A percentile compares a stretch with the other conserved stretches of the same genome.
phyloP scores from a whole-genome alignment of 306 rosid genomes.

The Dryas octopetala region DNA sequence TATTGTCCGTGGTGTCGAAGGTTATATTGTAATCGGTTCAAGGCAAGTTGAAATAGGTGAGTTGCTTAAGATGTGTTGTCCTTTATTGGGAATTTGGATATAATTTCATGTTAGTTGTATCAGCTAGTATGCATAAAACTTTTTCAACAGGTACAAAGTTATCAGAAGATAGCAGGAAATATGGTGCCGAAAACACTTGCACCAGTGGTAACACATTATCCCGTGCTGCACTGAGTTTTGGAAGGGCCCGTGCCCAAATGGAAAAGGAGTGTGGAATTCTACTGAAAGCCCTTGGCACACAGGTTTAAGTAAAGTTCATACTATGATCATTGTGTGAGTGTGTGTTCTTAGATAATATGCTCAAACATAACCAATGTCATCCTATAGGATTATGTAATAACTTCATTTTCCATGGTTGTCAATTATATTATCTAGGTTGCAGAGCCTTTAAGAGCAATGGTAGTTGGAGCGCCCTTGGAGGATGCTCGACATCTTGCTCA shows the following conservation, averaged over 20 bases:
- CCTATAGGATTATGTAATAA: background rate
- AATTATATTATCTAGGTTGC: conserved; percentile 52
- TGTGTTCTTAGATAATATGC: too few relatives aligned
- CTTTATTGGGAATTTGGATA: conserved; percentile 20
- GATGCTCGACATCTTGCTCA: conserved; percentile 99
- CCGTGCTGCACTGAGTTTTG: conserved; percentile 62
- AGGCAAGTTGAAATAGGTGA: conserved; percentile 80
- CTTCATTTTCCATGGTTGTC: background rate
- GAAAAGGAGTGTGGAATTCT: conserved; percentile 81
- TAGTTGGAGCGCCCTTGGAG: conserved; percentile 94
- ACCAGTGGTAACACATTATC: conserved; percentile 74
- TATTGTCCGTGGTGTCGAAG: conserved; percentile 86
- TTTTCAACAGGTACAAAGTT: conserved; percentile 70
- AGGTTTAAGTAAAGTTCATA: conserved; percentile 44
- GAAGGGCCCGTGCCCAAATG: conserved; percentile 81
- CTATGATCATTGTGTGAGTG: background rate
- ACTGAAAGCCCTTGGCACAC: conserved; percentile 78
- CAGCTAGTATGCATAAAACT: background rate
- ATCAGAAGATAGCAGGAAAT: conserved; percentile 93
- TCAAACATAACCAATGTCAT: too few relatives aligned
- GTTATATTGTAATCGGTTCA: conserved; percentile 83
- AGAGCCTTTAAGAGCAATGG: conserved; percentile 98
- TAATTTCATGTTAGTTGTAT: conserved; percentile 7
- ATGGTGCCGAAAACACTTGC: conserved; percentile 80
- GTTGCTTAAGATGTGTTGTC: conserved; percentile 19